These are phyloP conservation scores for Penicillium malachiteum DNA, from an alignment of 495 filamentous ascomycete genomes.

Conservation along the genomic window DNA sequence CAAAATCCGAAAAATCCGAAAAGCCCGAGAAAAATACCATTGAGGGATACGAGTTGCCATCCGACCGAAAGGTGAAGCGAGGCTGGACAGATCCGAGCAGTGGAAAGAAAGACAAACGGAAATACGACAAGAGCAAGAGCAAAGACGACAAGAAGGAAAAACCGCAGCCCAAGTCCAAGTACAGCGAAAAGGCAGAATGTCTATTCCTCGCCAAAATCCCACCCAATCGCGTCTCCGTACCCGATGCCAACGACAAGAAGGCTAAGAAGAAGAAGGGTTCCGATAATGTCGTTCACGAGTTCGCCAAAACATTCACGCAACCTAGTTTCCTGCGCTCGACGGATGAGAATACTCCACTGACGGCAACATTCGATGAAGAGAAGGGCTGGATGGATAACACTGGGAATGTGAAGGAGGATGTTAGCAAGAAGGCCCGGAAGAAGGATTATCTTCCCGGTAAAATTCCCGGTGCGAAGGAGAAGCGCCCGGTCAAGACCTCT, in stretches of 20 bases:
- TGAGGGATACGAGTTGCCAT: conserved; percentile 68
- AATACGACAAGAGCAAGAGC: conserved; percentile 43
- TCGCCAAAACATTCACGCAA: conserved; percentile 72
- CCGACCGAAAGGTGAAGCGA: conserved; percentile 76
- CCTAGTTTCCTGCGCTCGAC: conserved; percentile 67
- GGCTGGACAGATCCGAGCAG: conserved; percentile 77
- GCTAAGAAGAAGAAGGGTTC: conserved; percentile 50
- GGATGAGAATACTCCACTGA: conserved; percentile 29
- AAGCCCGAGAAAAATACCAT: not conserved
- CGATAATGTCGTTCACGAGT: conserved; percentile 75
- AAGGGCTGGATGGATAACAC: conserved; percentile 85
- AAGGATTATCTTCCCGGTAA: conserved; percentile 37
- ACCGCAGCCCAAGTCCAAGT: conserved; percentile 66
- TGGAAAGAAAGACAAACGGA: conserved; percentile 50
- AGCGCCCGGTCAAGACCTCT: conserved; percentile 12
- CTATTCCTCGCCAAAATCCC: conserved; percentile 82
- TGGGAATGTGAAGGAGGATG: conserved; percentile 70
- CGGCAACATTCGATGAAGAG: conserved; percentile 55
- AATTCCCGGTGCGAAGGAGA: conserved; percentile 38
- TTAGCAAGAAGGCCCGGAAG: conserved; percentile 35
- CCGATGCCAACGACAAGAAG: conserved; percentile 35
- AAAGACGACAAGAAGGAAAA: conserved; percentile 57
- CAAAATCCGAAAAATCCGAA: conserved; percentile 58
- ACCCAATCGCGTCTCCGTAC: conserved; percentile 45
- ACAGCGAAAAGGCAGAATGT: conserved; percentile 73